Evolutionary conservation across 176 grass and related monocot species (phyloP), one percentile per base, ranked within the genome.

Genomic region (Alloteropsis semialata): DNA sequence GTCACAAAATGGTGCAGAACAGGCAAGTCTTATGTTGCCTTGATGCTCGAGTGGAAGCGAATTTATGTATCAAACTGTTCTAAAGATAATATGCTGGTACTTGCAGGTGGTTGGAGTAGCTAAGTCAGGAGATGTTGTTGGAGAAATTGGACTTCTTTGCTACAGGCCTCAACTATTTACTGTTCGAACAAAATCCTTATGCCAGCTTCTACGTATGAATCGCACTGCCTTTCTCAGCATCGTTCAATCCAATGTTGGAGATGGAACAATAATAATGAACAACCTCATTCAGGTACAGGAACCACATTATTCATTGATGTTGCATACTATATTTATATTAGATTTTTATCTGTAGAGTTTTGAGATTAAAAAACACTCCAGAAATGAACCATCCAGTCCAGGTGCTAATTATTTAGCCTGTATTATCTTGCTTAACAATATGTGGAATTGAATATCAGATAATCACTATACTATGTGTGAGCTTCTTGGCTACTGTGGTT

Each of bases 121-220:
- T 49, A 92, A 81, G 51, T 85, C 84, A 59, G 96, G 96, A 82
- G 96, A 96, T 50, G 71, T 94, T 76, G 77, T 99, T 85, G 96
- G 96, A 90, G 96, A 96, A 85, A 90, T 99, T 64, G 96, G 96
- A 3, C 85, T 99, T 82, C 91, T 99, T 89, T 99, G 96, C 34
- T 96, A 99, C 66, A 92, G 90, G 77, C 96, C 96, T 41, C 96
- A 99, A 78, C 44, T 99, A 44, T 94, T 92, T 69, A 99, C 96
- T 33, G 96, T 99, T 58, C 85, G 96, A 71, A 99, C 96, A 16
- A 92, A 78, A 89, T 96, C 96, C 33, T 87, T 99, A 67, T 91
- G 92, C 65, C 96, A 96, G 73, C 85, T 99, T 67, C 80, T 99
- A 68, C 91, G 93, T 57, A 88, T 99, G 80, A 96, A 96, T 75